These are phyloP conservation scores for Populus hybrid DNA, from an alignment of 441 rosid species.

Conservation along the genomic window DNA sequence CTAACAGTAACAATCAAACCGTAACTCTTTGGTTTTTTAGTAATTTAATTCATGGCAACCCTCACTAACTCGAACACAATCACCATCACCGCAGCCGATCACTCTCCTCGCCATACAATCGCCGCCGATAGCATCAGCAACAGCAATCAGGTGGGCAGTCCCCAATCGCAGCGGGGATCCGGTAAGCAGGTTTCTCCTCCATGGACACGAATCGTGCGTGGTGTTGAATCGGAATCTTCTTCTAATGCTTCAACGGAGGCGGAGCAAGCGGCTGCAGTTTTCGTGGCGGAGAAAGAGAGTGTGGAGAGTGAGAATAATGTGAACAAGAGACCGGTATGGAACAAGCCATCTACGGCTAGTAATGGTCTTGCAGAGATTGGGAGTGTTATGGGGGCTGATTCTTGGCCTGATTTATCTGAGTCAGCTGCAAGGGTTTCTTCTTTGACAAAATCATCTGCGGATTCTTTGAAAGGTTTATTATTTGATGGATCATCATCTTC, in stretches of 20 bases:
- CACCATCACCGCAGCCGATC: slow-evolving; percentile 13
- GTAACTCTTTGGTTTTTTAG: slow-evolving; percentile 12
- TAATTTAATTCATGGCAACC: slow-evolving; percentile 28
- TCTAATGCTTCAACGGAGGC: slow-evolving; percentile 12
- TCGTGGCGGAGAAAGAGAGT: slow-evolving; percentile 23
- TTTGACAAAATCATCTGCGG: slow-evolving; percentile 48
- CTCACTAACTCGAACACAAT: slow-evolving; percentile 27
- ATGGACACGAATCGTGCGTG: slow-evolving; percentile 53
- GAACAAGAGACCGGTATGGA: slow-evolving; percentile 73
- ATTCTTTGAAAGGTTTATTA: slow-evolving; percentile 49
- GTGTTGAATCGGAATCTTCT: slow-evolving; percentile 31
- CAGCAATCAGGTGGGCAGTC: slow-evolving; percentile 10
- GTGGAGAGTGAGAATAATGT: slow-evolving; percentile 50
- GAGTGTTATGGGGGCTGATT: slow-evolving; percentile 73
- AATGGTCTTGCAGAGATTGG: slow-evolving; percentile 52
- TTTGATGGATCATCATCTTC: slow-evolving; percentile 48
- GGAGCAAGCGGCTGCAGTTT: slow-evolving; percentile 33
- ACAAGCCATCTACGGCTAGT: slow-evolving; percentile 38
- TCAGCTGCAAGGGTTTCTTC: slow-evolving; percentile 48
- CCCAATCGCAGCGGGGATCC: slow-evolving; percentile 35
- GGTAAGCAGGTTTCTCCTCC: slow-evolving; percentile 38
- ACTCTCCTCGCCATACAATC: slow-evolving; percentile 26
- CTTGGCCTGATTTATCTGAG: slow-evolving; percentile 89
- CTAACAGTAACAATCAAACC: slow-evolving; percentile 26
- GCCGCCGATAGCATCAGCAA: neutral